Conservation (phyloP, 1,139 yeast genomes). For the Pichia sp. region DNA sequence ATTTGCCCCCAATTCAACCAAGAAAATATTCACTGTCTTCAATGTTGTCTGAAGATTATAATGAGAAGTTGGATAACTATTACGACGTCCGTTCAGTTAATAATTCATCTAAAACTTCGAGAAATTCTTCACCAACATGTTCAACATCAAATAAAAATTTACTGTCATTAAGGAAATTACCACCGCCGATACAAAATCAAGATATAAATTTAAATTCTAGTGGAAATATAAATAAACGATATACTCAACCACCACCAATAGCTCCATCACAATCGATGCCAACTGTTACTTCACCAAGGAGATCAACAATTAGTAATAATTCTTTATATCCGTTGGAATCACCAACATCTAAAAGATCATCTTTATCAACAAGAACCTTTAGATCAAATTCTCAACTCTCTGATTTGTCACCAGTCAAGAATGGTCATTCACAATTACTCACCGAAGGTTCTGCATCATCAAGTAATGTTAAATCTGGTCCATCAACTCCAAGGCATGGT, state of each 20-base stretch:
- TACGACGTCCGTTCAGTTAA: conserved; percentile 15
- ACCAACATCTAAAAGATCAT: conserved; percentile 26
- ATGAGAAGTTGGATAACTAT: conserved; percentile 14
- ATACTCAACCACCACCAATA: conserved; percentile 9
- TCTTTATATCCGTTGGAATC: conserved; percentile 14
- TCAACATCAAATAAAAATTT: conserved; percentile 1
- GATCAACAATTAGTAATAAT: conserved; percentile 7
- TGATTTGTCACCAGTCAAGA: conserved; percentile 23
- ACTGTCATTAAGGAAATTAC: conserved; percentile 9
- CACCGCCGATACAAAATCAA: conserved; percentile 6
- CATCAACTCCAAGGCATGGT: conserved; percentile 9
- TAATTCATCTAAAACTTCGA: conserved; percentile 16
- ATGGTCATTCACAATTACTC: conserved; percentile 10
- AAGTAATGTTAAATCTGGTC: conserved; percentile 1
- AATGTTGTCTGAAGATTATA: conserved; percentile 53
- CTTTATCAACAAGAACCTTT: conserved; percentile 28
- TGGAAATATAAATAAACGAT: conserved; percentile 3
- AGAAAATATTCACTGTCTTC: conserved; percentile 96
- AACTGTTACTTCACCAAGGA: conserved; percentile 10
- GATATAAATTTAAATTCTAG: background rate
- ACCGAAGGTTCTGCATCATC: conserved; percentile 10
- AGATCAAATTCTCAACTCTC: conserved; percentile 26
- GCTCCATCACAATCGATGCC: conserved; percentile 2
- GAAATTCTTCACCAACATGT: conserved; percentile 22
- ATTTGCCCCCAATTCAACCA: conserved; percentile 46